phyloP scores from a whole-genome alignment of 2,329 filamentous ascomycete species.

The Alternaria angustiovoidea region DNA sequence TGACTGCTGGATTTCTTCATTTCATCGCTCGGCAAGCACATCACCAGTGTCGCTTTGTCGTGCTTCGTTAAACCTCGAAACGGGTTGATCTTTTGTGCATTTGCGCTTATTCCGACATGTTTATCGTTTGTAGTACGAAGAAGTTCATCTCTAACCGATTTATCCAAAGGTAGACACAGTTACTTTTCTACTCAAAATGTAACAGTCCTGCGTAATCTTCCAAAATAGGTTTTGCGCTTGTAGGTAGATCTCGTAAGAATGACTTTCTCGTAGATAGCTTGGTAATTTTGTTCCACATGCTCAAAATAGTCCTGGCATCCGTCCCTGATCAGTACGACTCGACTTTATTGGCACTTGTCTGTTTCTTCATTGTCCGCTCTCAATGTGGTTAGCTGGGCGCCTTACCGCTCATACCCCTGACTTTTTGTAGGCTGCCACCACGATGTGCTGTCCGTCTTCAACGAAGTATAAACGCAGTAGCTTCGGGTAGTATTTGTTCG shows the following conservation, averaged over 20 bases:
- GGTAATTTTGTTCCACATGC: neutral
- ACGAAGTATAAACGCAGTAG: neutral
- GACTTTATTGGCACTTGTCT: slow-evolving; percentile 7
- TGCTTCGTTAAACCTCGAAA: neutral
- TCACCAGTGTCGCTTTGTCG: too few relatives aligned
- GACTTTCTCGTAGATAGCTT: neutral
- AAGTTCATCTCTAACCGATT: too few relatives aligned
- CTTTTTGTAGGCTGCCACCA: slow-evolving; percentile 2
- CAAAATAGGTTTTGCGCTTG: too few relatives aligned
- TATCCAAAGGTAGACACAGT: too few relatives aligned
- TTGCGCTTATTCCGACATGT: neutral
- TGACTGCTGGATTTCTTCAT: neutral
- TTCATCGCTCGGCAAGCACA: neutral
- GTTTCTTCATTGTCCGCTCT: neutral
- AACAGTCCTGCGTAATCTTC: too few relatives aligned
- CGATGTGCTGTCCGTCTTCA: neutral
- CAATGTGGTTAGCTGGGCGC: slow-evolving; percentile 6
- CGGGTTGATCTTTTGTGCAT: neutral
- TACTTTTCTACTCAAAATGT: too few relatives aligned
- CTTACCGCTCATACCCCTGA: slow-evolving; percentile 5
- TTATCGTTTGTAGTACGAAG: neutral
- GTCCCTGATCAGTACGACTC: neutral
- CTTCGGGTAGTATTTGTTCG: neutral
- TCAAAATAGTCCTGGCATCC: neutral
- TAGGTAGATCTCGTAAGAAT: too few relatives aligned